These are phyloP conservation scores for Metarhizium rileyi DNA, from an alignment of 2,329 filamentous ascomycete species.

Conservation along the genomic window DNA sequence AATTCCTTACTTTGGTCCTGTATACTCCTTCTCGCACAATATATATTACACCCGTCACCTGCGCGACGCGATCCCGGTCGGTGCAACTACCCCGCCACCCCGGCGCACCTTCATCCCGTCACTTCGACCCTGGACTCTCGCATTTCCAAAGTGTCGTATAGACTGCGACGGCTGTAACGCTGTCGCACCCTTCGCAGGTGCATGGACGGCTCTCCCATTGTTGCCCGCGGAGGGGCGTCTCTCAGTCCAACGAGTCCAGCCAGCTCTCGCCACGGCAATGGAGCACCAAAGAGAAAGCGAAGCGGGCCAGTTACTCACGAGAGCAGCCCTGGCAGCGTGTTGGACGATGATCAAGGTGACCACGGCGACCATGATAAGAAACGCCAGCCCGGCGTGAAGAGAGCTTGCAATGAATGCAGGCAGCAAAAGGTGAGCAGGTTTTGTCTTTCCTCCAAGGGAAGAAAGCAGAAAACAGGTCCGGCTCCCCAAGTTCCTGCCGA, in stretches of 20 bases:
- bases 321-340: conserved; percentile 48
- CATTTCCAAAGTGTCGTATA: conserved; percentile 10
- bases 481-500: too few relatives aligned
- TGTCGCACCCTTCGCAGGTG: conserved; percentile 16
- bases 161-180: conserved; percentile 8
- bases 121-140: conserved; percentile 1
- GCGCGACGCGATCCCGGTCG: background rate
- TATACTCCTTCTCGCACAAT: background rate
- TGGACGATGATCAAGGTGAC: conserved; percentile 36
- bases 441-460: too few relatives aligned
- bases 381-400: conserved; percentile 60
- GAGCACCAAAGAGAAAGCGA: conserved; percentile 47
- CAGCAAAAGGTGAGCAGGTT: conserved; percentile 65
- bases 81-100: conserved; percentile 6
- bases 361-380: conserved; percentile 48
- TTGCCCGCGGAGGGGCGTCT: conserved; percentile 36
- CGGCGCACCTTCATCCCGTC: background rate
- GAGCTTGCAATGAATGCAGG: conserved; percentile 75
- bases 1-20: background rate
- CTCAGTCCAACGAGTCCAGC: conserved; percentile 47
- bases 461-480: too few relatives aligned
- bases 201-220: conserved; percentile 40
- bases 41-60: background rate
- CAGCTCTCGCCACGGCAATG: conserved; percentile 41
- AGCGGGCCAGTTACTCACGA: conserved; percentile 41